Conservation (phyloP, 2,329 filamentous ascomycete genomes). For the Fusarium tricinctum region DNA sequence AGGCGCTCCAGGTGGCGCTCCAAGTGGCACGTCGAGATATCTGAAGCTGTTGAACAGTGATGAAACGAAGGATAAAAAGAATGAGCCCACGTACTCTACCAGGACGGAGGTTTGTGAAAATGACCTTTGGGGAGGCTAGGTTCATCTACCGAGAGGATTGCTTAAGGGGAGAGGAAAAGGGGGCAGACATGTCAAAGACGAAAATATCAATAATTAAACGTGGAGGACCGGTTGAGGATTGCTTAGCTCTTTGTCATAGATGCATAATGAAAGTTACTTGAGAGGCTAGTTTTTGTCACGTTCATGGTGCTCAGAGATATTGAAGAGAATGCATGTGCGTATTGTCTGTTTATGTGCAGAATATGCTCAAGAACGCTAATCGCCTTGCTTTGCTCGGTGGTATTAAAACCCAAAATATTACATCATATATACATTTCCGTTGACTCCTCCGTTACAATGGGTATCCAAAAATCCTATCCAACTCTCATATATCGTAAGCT, state of each 20-base stretch:
- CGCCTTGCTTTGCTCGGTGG: conserved; percentile 34
- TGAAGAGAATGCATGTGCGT: conserved; percentile 25
- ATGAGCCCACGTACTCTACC: not conserved
- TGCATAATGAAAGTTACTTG: not conserved
- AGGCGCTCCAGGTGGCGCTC: not conserved
- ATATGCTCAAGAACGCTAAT: conserved; percentile 36
- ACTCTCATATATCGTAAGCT: conserved; percentile 19
- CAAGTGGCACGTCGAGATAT: not conserved
- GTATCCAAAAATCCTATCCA: conserved; percentile 41
- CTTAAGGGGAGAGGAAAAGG: not conserved
- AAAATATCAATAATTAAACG: not conserved
- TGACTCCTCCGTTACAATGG: conserved; percentile 34
- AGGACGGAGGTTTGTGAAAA: not conserved
- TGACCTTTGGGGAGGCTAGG: too few relatives aligned
- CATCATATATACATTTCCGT: conserved; percentile 37
- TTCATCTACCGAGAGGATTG: not conserved
- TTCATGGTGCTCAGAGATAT: not conserved
- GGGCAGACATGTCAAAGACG: not conserved
- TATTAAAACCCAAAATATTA: conserved; percentile 36
- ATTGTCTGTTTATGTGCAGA: conserved; percentile 37
- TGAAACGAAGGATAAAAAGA: not conserved
- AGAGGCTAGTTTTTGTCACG: not conserved
- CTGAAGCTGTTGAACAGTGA: not conserved
- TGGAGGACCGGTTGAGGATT: not conserved
- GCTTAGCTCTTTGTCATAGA: too few relatives aligned